phyloP scores from a whole-genome alignment of 129 eudicot genomes.

The Pittosporum tobira region DNA sequence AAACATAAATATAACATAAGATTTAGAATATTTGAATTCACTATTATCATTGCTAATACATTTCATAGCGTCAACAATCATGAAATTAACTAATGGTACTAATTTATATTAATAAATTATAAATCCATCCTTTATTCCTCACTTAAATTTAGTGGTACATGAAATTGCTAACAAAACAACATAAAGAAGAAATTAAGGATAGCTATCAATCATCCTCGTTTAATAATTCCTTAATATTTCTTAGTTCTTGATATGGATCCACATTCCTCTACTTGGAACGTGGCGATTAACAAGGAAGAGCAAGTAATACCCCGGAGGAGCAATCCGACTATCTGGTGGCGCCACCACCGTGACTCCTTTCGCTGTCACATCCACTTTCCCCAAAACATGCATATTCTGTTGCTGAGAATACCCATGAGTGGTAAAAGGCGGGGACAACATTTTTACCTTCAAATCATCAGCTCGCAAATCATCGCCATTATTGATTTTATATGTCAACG shows the following conservation, averaged over 20 bases:
- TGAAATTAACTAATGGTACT: too few relatives aligned
- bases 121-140: slow-evolving; percentile 7
- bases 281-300: slow-evolving; percentile 12
- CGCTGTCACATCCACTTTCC: not conserved
- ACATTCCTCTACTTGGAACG: slow-evolving; percentile 17
- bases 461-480: not conserved
- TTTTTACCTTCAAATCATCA: slow-evolving; percentile 9
- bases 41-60: too few relatives aligned
- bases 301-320: slow-evolving; percentile 26
- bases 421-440: slow-evolving; percentile 25
- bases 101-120: too few relatives aligned
- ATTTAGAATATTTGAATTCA: too few relatives aligned
- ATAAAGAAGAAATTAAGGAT: not conserved
- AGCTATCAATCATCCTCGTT: too few relatives aligned
- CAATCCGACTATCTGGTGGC: slow-evolving; percentile 13
- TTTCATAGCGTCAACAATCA: too few relatives aligned
- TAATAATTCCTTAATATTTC: too few relatives aligned
- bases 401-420: slow-evolving; percentile 27
- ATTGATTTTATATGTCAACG: not conserved
- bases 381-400: slow-evolving; percentile 17
- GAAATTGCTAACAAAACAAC: not conserved
- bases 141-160: not conserved
- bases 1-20: too few relatives aligned
- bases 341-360: not conserved
- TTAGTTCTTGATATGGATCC: slow-evolving; percentile 12